Base-by-base conservation (phyloP, 257 asterid genomes). In the Echium plantagineum region DNA sequence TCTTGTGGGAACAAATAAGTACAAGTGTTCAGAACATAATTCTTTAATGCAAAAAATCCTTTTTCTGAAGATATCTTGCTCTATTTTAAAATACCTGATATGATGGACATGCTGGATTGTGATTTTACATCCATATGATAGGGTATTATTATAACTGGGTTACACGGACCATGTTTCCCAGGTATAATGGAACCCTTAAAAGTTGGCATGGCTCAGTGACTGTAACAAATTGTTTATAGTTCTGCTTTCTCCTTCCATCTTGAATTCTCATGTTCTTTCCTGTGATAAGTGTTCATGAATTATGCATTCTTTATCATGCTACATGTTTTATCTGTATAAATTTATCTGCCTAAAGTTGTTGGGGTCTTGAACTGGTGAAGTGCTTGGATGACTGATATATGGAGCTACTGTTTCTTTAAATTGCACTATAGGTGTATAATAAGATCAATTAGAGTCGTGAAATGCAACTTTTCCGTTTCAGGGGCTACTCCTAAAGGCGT, bases 401-500 rank as follows among this genome's bases (percentile, higher is more conserved):
- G 46, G 2, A 35, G 46, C 46, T 35, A 7, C 46, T 35, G 46
- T 35, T 4, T 35, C 46, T 4, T 35, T 35, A 9, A 35, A 7
- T 12, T 42, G 47, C 15, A 6, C 13, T 52, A 52, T 52, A n/a
- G 57, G 17, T 16, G 0, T 52, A 17, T 10, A 52, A 16, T 20
- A 7, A 6, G 22, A 8, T 16, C 13, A 52, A 52, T 5, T 16
- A 52, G 21, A 53, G 26, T 7, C 26, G n/a, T 53, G 21, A 18
- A 4, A n/a, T n/a, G 12, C 26, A 53, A n/a, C 12, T 48, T 63
- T 63, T 42, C 9, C 74, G 17, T 69, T 80, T 68, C 81, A 87
- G 98, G 98, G 74, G 98, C 98, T 68, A 91, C 98, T 56, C 98
- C 98, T 19, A 91, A 91, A 74, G 96, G 98, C 63, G 98, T 91